phyloP scores from a whole-genome alignment of 805 yeast species.

The Wickerhamomyces tratensis region DNA sequence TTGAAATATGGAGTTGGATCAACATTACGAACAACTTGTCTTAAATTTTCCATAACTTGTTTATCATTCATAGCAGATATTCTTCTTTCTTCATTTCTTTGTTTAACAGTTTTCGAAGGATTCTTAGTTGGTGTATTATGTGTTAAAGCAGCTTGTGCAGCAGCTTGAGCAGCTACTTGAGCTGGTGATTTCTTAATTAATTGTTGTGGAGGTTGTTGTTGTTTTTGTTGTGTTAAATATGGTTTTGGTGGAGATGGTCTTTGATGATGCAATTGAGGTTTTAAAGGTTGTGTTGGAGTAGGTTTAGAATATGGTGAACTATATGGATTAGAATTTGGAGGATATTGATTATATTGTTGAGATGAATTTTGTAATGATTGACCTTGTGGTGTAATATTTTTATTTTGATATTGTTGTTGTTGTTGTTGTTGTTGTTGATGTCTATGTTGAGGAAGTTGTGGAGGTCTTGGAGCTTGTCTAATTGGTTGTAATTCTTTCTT shows the following conservation, averaged over 20 bases:
- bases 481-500: slow-evolving; percentile 12
- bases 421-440: slow-evolving; percentile 10
- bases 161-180: slow-evolving; percentile 19
- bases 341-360: slow-evolving; percentile 4
- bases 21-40: slow-evolving; percentile 68
- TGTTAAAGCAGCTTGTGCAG: slow-evolving; percentile 12
- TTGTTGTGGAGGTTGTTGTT: slow-evolving; percentile 10
- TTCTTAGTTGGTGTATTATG: slow-evolving; percentile 3
- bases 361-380: slow-evolving; percentile 1
- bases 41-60: slow-evolving; percentile 73
- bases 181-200: slow-evolving; percentile 8
- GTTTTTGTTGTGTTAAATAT: slow-evolving; percentile 17
- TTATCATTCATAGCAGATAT: slow-evolving; percentile 69
- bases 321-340: slow-evolving; percentile 1
- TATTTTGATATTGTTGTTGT: slow-evolving; percentile 1
- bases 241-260: slow-evolving; percentile 4
- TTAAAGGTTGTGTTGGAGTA: background rate
- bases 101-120: slow-evolving; percentile 17
- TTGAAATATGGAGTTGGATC: slow-evolving; percentile 83
- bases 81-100: slow-evolving; percentile 38
- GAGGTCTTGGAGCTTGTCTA: slow-evolving; percentile 21
- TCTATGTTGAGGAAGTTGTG: slow-evolving; percentile 19
- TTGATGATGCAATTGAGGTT: slow-evolving; percentile 1
- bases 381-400: background rate
- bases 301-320: slow-evolving; percentile 10